A percentile compares a stretch with the other conserved stretches of the same genome.
phyloP scores from a whole-genome alignment of 1,284 basidiomycete species.

The Puccinia triticina region DNA sequence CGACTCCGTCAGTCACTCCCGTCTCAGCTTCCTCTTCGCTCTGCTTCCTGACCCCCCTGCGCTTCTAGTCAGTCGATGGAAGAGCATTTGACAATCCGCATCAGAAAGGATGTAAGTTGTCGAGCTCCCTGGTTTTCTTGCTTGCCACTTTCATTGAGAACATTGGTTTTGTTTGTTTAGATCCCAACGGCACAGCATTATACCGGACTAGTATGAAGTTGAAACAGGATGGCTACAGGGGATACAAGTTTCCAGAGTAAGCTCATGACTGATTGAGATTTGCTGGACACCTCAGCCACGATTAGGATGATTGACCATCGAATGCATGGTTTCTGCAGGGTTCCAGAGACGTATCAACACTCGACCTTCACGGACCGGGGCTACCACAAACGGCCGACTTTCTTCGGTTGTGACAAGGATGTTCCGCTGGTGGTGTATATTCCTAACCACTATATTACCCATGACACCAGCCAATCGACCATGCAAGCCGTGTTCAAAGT shows the following conservation, averaged over 20 bases:
- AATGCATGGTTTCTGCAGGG: constrained; percentile 1
- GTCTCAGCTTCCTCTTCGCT: background rate
- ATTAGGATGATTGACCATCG: background rate
- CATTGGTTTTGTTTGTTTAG: background rate
- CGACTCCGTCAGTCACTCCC: constrained; percentile 21
- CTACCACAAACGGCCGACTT: constrained; percentile 45
- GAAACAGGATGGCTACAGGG: background rate
- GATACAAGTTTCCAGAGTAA: constrained; percentile 26
- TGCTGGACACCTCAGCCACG: too few relatives aligned
- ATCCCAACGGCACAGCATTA: constrained; percentile 44
- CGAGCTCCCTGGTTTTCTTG: background rate
- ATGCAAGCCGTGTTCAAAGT: constrained; percentile 33
- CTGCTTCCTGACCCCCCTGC: background rate
- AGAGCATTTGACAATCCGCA: background rate
- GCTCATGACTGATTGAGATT: background rate
- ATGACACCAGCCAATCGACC: constrained; percentile 18
- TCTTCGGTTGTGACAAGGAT: constrained; percentile 38
- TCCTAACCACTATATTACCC: constrained; percentile 22
- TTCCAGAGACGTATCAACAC: constrained; percentile 23
- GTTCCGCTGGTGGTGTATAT: constrained; percentile 38
- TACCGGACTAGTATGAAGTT: constrained; percentile 22
- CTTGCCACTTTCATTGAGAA: background rate
- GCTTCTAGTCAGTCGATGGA: background rate
- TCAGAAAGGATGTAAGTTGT: constrained; percentile 3
- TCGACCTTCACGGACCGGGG: constrained; percentile 21